Evolutionary conservation across 495 filamentous ascomycete species (phyloP).

Genomic region (Tuber melanosporum): DNA sequence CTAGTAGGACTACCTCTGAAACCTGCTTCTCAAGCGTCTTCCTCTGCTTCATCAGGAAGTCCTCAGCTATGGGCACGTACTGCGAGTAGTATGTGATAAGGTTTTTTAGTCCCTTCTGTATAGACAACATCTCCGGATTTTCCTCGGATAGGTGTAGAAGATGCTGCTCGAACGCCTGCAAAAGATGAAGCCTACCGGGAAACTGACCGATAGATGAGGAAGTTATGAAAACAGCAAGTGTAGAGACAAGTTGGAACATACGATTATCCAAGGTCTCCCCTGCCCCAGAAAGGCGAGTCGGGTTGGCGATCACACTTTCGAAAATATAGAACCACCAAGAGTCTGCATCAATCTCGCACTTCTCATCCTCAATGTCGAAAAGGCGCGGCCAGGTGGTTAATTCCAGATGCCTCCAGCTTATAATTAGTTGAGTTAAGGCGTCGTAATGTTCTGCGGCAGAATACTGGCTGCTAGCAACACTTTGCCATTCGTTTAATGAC

Average conservation of each 20-base stretch:
- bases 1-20: constrained; percentile 76
- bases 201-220: constrained; percentile 76
- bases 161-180: constrained; percentile 64
- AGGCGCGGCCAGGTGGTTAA: constrained; percentile 83
- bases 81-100: constrained; percentile 66
- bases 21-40: constrained; percentile 71
- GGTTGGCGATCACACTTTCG: constrained; percentile 71
- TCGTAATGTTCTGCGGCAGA: constrained; percentile 63
- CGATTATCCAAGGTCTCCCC: constrained; percentile 56
- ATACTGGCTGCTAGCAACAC: constrained; percentile 73
- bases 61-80: constrained; percentile 58
- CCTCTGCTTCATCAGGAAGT: constrained; percentile 58
- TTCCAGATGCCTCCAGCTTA: constrained; percentile 84
- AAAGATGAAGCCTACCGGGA: constrained; percentile 59
- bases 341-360: constrained; percentile 64
- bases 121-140: constrained; percentile 49
- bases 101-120: constrained; percentile 62
- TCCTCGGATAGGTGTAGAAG: constrained; percentile 53
- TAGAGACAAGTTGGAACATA: constrained; percentile 59
- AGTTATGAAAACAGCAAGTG: constrained; percentile 67
- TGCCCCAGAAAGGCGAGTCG: constrained; percentile 56
- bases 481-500: constrained; percentile 85
- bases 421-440: constrained; percentile 64
- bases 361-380: constrained; percentile 75
- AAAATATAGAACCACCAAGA: constrained; percentile 98